These are phyloP conservation scores for Saraca asoca DNA, from an alignment of 331 rosid species.

Conservation along the genomic window DNA sequence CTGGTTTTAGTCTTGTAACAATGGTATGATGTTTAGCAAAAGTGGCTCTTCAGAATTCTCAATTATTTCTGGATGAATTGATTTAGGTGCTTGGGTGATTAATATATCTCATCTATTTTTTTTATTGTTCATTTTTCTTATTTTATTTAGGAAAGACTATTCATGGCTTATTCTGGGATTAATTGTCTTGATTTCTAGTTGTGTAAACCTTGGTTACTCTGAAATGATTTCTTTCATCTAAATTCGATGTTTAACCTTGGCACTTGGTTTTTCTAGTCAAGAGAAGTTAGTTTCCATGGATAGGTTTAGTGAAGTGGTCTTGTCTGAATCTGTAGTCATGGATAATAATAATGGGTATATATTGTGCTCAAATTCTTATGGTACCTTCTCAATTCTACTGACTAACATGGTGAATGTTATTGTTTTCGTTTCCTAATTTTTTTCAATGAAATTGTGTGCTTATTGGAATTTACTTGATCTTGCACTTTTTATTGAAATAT, in stretches of 20 bases:
- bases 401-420: too few relatives aligned
- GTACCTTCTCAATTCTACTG: too few relatives aligned
- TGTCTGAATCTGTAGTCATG: slow-evolving; percentile 16
- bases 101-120: not conserved
- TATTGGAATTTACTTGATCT: not conserved
- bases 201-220: slow-evolving; percentile 3
- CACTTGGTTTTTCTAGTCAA: slow-evolving; percentile 20
- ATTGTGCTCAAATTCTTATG: not conserved
- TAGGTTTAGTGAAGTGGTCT: slow-evolving; percentile 10
- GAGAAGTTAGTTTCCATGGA: slow-evolving; percentile 31
- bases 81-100: slow-evolving; percentile 27
- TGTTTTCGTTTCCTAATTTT: too few relatives aligned
- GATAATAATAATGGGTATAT: not conserved
- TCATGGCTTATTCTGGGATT: slow-evolving; percentile 21
- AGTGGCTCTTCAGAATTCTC: not conserved
- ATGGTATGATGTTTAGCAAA: not conserved
- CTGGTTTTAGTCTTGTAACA: slow-evolving; percentile 26
- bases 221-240: slow-evolving; percentile 22
- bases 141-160: not conserved
- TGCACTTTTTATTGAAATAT: slow-evolving; percentile 1
- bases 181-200: not conserved
- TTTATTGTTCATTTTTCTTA: slow-evolving; percentile 7
- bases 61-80: slow-evolving; percentile 5
- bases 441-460: too few relatives aligned
- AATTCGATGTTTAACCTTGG: not conserved